Conservation (phyloP, 2,329 filamentous ascomycete genomes). For the Colletotrichum spinosum region DNA sequence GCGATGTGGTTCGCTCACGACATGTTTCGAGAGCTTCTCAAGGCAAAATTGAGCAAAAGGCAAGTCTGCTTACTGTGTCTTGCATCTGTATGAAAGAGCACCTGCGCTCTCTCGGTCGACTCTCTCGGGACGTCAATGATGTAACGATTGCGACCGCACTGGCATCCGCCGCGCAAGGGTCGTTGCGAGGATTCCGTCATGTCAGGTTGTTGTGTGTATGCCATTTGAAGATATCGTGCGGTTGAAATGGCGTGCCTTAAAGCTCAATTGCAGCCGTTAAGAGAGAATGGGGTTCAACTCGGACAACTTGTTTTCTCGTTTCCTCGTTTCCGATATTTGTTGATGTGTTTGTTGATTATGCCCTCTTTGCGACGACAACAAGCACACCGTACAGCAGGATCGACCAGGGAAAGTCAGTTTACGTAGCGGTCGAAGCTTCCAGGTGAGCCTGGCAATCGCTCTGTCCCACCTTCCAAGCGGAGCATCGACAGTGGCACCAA, state of each 20-base stretch:
- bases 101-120: conserved; percentile 67
- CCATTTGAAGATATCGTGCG: not conserved
- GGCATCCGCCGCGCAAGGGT: conserved; percentile 80
- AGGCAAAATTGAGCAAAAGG: not conserved
- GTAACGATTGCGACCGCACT: conserved; percentile 89
- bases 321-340: conserved; percentile 7
- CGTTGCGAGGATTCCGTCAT: conserved; percentile 56
- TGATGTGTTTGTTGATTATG: conserved; percentile 27
- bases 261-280: too few species aligned
- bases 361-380: not conserved
- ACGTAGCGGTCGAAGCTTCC: conserved; percentile 30
- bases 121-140: conserved; percentile 75
- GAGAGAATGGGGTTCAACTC: too few species aligned
- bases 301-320: not conserved
- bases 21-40: not conserved
- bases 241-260: not conserved
- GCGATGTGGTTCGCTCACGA: conserved; percentile 1
- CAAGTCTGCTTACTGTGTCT: conserved; percentile 73
- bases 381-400: conserved; percentile 5
- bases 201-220: not conserved
- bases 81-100: conserved; percentile 80
- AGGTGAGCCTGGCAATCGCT: conserved; percentile 32
- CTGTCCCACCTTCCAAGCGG: conserved; percentile 9
- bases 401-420: conserved; percentile 5
- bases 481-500: not conserved